Percentiles rank a stretch among this genome's conserved stretches.
Evolutionary conservation across 2,329 filamentous ascomycete species (phyloP).

Genomic region (Grosmannia clavigera): DNA sequence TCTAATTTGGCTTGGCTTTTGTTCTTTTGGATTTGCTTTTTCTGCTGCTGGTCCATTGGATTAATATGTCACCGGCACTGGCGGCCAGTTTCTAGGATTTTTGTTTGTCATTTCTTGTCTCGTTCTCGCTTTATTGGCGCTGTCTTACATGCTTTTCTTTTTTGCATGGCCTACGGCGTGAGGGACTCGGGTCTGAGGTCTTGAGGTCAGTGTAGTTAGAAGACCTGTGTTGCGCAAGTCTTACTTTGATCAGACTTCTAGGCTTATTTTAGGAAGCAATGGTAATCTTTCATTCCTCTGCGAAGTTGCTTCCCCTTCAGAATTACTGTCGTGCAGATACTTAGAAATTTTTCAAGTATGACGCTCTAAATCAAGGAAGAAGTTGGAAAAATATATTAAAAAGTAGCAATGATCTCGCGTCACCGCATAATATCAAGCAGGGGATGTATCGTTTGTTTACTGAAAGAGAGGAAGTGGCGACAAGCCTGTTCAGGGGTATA

Average conservation of each 20-base stretch:
- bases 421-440: neutral
- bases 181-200: neutral
- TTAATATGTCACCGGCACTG: neutral
- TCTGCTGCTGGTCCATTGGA: neutral
- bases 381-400: too few species aligned
- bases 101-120: neutral
- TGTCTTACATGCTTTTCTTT: neutral
- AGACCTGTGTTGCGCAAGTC: neutral
- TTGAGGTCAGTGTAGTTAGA: neutral
- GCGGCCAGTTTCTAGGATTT: neutral
- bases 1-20: too few species aligned
- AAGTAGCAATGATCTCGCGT: neutral
- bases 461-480: neutral
- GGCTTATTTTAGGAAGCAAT: neutral
- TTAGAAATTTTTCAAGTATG: neutral
- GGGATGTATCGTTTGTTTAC: neutral
- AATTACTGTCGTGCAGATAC: neutral
- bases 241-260: neutral
- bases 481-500: neutral
- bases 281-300: neutral
- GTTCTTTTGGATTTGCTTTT: neutral
- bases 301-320: neutral
- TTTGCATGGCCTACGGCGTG: constrained; percentile 2
- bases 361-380: neutral
- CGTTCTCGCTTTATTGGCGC: neutral